These are phyloP conservation scores for Phytophthora melonis DNA, from an alignment of 352 stramenopile genomes.

Conservation along the genomic window DNA sequence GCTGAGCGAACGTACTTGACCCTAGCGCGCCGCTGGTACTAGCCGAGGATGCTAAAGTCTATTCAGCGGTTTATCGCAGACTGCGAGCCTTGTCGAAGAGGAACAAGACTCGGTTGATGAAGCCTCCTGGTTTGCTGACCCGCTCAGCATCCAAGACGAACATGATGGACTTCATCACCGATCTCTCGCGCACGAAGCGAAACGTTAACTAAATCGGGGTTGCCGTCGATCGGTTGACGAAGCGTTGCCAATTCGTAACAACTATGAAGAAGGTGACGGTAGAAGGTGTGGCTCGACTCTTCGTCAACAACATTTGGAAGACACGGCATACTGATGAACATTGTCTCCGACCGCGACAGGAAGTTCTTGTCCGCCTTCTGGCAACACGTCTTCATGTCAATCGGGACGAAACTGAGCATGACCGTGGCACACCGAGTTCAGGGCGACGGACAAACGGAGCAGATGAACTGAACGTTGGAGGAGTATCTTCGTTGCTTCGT, in stretches of 20 bases:
- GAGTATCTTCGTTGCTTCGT: conserved; percentile 23
- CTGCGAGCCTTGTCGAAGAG: conserved; percentile 20
- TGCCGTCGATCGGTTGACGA: too few species aligned
- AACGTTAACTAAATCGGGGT: too few species aligned
- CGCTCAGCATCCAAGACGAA: too few species aligned
- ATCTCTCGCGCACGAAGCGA: too few species aligned
- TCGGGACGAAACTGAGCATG: too few species aligned
- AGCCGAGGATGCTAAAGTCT: conserved; percentile 18
- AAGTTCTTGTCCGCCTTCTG: too few species aligned
- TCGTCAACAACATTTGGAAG: conserved; percentile 27
- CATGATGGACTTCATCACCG: too few species aligned
- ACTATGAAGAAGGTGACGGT: conserved; percentile 13
- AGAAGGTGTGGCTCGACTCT: conserved; percentile 9
- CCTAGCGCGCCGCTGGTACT: conserved; percentile 11
- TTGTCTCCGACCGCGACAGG: too few species aligned
- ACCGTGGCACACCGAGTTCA: too few species aligned
- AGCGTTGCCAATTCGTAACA: conserved; percentile 3
- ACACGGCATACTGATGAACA: conserved; percentile 7
- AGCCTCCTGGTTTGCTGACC: too few species aligned
- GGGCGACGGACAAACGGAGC: neutral
- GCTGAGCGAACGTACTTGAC: conserved; percentile 20
- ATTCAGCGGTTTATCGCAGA: conserved; percentile 21
- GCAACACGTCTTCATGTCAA: too few species aligned
- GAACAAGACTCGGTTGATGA: conserved; percentile 9
- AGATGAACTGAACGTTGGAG: conserved; percentile 13